Percentiles rank a stretch among this genome's conserved stretches.
Conservation (phyloP, 2,329 filamentous ascomycete genomes). For the Verticillium klebahnii region DNA sequence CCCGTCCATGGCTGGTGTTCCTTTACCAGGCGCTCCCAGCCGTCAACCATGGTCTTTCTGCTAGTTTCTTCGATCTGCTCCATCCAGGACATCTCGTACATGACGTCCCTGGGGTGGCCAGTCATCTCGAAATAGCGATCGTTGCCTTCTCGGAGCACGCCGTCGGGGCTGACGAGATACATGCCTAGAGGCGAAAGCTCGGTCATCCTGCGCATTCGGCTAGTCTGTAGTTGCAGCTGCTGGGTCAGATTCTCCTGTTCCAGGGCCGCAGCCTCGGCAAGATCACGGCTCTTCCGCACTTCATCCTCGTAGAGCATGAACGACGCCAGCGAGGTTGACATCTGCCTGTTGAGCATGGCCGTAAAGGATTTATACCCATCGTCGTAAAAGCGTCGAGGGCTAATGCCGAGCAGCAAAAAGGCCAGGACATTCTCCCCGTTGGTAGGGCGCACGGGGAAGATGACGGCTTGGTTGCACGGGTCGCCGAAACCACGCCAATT, state of each 20-base stretch:
- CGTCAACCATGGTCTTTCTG: conserved; percentile 22
- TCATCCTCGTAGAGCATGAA: conserved; percentile 63
- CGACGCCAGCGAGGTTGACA: conserved; percentile 59
- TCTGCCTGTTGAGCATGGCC: conserved; percentile 35
- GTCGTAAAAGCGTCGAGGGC: conserved; percentile 58
- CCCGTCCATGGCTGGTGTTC: conserved; percentile 30
- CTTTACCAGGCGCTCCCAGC: conserved; percentile 30
- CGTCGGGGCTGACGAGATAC: conserved; percentile 33
- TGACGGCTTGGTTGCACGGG: conserved; percentile 49
- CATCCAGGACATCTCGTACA: conserved; percentile 36
- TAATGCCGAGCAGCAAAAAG: conserved; percentile 58
- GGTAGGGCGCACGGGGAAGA: conserved; percentile 56
- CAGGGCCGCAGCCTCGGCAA: conserved; percentile 26
- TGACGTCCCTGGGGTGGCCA: conserved; percentile 29
- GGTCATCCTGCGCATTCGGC: conserved; percentile 29
- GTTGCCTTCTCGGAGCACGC: conserved; percentile 37
- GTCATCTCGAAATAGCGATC: conserved; percentile 44
- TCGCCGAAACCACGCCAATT: conserved; percentile 51
- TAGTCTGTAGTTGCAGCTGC: conserved; percentile 28
- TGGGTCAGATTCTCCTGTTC: conserved; percentile 27
- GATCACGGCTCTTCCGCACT: conserved; percentile 42
- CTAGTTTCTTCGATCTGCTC: conserved; percentile 32
- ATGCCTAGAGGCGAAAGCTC: conserved; percentile 30
- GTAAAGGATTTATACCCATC: conserved; percentile 59
- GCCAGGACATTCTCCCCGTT: conserved; percentile 55